A percentile compares a stretch with the other conserved stretches of the same genome.
Evolutionary conservation across 257 asterid species (phyloP).

Genomic region (Jacaranda mimosifolia): DNA sequence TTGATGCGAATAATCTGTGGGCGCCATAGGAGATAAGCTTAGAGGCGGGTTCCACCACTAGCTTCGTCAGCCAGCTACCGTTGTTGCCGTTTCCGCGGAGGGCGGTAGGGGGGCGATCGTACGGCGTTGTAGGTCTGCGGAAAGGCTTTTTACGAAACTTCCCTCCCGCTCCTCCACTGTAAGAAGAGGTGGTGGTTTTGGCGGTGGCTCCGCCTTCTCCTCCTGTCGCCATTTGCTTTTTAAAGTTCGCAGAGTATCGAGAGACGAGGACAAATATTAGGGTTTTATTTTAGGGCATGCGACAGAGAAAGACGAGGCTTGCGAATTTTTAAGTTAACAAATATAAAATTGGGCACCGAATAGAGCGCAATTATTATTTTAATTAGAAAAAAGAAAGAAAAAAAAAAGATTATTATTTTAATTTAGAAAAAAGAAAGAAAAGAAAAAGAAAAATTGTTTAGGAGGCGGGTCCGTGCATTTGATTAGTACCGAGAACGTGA

Average conservation of each 20-base stretch:
- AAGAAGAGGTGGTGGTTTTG: conserved; percentile 28
- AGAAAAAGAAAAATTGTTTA: too few relatives aligned
- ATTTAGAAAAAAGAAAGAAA: too few relatives aligned
- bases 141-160: conserved; percentile 48
- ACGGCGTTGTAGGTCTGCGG: conserved; percentile 50
- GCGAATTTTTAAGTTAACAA: background rate
- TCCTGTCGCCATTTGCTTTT: conserved; percentile 47
- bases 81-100: conserved; percentile 33
- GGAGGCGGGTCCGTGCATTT: too few relatives aligned
- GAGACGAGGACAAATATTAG: conserved; percentile 34
- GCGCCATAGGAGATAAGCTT: conserved; percentile 63
- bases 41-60: conserved; percentile 75
- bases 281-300: conserved; percentile 41
- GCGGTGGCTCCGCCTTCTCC: conserved; percentile 45
- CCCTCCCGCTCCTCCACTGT: conserved; percentile 53
- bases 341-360: background rate
- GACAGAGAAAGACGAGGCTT: conserved; percentile 7
- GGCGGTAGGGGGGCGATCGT: conserved; percentile 48
- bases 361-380: background rate
- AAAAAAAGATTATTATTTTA: too few relatives aligned
- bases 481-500: too few relatives aligned
- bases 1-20: conserved; percentile 56
- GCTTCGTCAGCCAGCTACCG: conserved; percentile 63
- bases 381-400: too few relatives aligned
- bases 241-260: conserved; percentile 27